Conservation (phyloP, 768 basidiomycete species). For the Suillus plorans region DNA sequence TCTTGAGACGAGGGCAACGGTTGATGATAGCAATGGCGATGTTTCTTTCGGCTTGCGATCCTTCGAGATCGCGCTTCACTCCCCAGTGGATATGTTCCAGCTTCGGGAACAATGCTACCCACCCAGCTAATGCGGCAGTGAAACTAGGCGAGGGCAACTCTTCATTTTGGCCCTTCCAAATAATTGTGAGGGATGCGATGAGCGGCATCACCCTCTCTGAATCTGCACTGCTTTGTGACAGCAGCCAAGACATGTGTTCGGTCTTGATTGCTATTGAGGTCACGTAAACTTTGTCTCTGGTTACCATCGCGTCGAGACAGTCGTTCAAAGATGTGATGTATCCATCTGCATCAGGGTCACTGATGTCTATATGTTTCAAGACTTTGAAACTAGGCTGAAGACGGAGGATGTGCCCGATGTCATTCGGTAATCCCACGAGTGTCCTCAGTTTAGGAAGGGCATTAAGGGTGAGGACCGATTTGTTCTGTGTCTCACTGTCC, state of each 20-base stretch:
- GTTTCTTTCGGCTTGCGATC: conserved; percentile 4
- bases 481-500: background rate
- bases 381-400: background rate
- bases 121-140: background rate
- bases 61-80: background rate
- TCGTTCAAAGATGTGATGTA: conserved; percentile 2
- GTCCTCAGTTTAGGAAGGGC: background rate
- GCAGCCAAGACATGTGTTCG: conserved; percentile 1
- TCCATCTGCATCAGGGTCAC: conserved; percentile 1
- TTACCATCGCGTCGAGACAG: conserved; percentile 2
- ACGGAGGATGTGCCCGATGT: conserved; percentile 1
- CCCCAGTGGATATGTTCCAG: conserved; percentile 3
- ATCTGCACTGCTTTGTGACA: background rate
- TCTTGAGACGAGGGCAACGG: conserved; percentile 4
- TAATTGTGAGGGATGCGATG: background rate
- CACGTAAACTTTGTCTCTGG: background rate
- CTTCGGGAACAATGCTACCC: background rate
- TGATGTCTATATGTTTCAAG: background rate
- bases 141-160: background rate
- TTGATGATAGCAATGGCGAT: background rate
- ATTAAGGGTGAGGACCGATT: background rate
- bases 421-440: conserved; percentile 2
- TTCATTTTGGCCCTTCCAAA: conserved; percentile 1
- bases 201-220: background rate
- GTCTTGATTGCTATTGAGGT: conserved; percentile 4